These are phyloP conservation scores for Collybia sp. DNA, from an alignment of 768 basidiomycete species.

Conservation along the genomic window DNA sequence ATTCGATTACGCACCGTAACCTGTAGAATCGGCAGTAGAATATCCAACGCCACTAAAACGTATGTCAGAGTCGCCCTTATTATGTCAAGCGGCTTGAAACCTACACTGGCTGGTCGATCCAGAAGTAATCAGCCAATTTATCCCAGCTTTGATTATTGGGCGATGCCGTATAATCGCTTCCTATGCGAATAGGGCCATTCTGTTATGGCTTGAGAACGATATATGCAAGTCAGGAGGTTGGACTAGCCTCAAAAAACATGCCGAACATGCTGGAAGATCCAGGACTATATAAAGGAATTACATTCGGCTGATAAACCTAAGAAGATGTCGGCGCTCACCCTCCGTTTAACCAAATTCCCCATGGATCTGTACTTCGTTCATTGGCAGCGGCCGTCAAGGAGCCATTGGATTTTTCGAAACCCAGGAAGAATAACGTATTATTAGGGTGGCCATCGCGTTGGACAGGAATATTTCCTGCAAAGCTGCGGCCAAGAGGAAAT, in stretches of 20 bases:
- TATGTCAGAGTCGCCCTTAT: conserved; percentile 6
- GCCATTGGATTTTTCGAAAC: conserved; percentile 50
- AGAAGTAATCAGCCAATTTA: conserved; percentile 59
- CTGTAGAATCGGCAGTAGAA: conserved; percentile 57
- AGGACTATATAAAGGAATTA: conserved; percentile 33
- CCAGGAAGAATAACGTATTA: conserved; percentile 64
- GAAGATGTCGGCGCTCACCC: conserved; percentile 35
- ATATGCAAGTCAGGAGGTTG: neutral
- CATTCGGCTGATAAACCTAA: neutral
- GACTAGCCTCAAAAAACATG: conserved; percentile 56
- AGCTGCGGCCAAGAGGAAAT: conserved; percentile 46
- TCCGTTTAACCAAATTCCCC: conserved; percentile 75
- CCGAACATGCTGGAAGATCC: conserved; percentile 69
- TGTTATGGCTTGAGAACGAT: conserved; percentile 15
- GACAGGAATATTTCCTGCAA: conserved; percentile 62
- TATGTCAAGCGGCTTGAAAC: conserved; percentile 3
- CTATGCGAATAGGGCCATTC: conserved; percentile 69
- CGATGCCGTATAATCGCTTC: conserved; percentile 41
- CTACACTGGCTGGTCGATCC: conserved; percentile 73
- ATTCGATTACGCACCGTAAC: conserved; percentile 42
- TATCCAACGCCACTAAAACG: conserved; percentile 50
- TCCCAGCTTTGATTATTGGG: conserved; percentile 57
- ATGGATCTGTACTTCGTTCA: conserved; percentile 41
- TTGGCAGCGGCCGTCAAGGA: conserved; percentile 42
- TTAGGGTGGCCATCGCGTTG: conserved; percentile 56